Evolutionary conservation across 1,139 yeast genomes (phyloP), one percentile per base, ranked within the genome.

Genomic region (Debaryomycetaceae sp.): DNA sequence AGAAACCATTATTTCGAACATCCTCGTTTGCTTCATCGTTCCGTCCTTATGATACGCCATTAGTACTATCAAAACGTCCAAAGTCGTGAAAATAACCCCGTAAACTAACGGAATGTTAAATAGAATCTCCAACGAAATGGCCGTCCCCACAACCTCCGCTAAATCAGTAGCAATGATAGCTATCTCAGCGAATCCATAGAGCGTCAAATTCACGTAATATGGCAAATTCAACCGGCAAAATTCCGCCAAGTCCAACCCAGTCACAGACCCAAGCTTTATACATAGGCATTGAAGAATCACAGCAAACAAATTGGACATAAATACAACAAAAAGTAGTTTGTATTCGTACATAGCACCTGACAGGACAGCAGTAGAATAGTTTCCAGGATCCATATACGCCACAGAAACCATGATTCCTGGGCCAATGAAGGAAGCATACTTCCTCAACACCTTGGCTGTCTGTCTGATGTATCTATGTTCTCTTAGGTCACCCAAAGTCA

Each of bases 141-240:
- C 92, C 1, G 89, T 81, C 1, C 94, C 94, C 26, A 85, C 86
- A 26, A 85, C 91, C 55, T 85, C 94, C 1, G 92, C 92, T 52
- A 85, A 67, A 56, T 85, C 94, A 0, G 94, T 85, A 11, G 91
- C 89, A 30, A 85, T 79, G 44, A 84, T 84, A 9, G 91, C 89
- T 36, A 83, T 56, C 51, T 85, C 92, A 0, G 92, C 86, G 50
- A 85, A 66, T 1, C 75, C 63, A 50, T 84, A 85, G 43, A 84
- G 59, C 15, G 73, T 56, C 35, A 83, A 49, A 51, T 84, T 85
- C 47, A 82, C 56, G 52, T 75, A 73, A 35, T 62, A 63, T 2
- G 87, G 83, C 24, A 85, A 62, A 53, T 83, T 81, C 45, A 75
- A 67, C 36, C 85, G 72, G 57, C 92, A 85, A 70, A 82, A 81